These are phyloP conservation scores for Thuidium tamariscinum DNA, from an alignment of 225 moss, liverwort and hornwort species.

Conservation along the genomic window DNA sequence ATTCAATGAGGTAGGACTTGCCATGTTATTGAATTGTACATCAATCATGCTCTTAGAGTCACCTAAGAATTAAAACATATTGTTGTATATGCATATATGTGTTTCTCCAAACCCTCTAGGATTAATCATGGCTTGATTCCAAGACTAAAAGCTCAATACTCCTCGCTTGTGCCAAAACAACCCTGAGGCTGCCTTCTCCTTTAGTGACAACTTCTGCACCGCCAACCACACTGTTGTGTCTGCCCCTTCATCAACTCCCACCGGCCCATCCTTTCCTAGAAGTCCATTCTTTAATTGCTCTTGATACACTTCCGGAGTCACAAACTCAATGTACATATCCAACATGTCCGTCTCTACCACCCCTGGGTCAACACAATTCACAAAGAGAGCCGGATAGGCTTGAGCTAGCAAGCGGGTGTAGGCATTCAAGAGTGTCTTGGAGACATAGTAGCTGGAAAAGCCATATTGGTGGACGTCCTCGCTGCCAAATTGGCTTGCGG, in stretches of 20 bases:
- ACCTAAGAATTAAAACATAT: neutral
- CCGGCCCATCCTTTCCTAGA: rapidly evolving
- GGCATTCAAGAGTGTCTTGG: neutral
- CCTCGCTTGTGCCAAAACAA: neutral
- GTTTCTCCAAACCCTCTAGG: neutral
- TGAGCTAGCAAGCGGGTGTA: neutral
- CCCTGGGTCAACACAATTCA: neutral
- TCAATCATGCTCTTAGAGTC: neutral
- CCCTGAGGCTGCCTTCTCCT: neutral
- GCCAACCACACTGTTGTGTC: neutral
- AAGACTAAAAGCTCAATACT: neutral
- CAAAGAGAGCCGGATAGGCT: rapidly evolving
- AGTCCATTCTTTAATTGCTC: neutral
- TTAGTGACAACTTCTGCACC: rapidly evolving
- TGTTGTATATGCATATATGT: neutral
- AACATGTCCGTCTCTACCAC: neutral
- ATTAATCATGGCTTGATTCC: neutral
- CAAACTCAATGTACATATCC: rapidly evolving
- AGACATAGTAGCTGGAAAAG: rapidly evolving
- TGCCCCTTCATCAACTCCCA: neutral
- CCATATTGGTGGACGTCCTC: neutral
- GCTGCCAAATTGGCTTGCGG: rapidly evolving
- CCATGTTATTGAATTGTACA: neutral
- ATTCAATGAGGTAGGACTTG: neutral
- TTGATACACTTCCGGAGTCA: neutral